Evolutionary conservation across 139 green algal genomes (phyloP).

Genomic region (Chara braunii): DNA sequence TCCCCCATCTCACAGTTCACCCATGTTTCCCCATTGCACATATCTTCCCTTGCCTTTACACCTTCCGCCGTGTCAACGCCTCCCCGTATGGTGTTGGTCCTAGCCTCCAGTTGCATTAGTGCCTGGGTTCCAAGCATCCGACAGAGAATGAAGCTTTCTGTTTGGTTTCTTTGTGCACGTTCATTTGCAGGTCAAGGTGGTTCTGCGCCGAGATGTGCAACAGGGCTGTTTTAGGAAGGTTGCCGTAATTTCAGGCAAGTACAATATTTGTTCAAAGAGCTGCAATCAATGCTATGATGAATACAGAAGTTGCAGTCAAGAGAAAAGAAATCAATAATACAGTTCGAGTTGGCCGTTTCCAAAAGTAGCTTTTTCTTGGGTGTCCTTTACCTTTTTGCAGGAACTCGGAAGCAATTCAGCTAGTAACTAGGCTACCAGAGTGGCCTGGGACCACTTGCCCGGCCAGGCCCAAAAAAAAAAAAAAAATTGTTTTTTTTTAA

Average conservation of each 20-base stretch:
- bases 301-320: neutral
- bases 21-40: too few relatives aligned
- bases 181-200: slow-evolving; percentile 21
- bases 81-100: too few relatives aligned
- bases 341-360: neutral
- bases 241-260: slow-evolving; percentile 46
- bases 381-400: neutral
- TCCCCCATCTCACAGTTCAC: too few relatives aligned
- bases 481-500: too few relatives aligned
- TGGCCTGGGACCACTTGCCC: too few relatives aligned
- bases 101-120: too few relatives aligned
- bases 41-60: too few relatives aligned
- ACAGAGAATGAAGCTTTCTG: too few relatives aligned
- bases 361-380: neutral
- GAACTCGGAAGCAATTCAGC: neutral
- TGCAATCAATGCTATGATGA: neutral
- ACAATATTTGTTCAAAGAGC: neutral
- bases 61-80: too few relatives aligned
- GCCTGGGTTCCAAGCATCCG: too few relatives aligned
- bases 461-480: too few relatives aligned
- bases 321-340: neutral
- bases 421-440: neutral
- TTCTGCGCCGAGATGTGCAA: slow-evolving; percentile 13
- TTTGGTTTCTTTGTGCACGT: neutral
- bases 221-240: slow-evolving; percentile 35